phyloP scores from a whole-genome alignment of 805 yeast species.

The Millerozyma acaciae region DNA sequence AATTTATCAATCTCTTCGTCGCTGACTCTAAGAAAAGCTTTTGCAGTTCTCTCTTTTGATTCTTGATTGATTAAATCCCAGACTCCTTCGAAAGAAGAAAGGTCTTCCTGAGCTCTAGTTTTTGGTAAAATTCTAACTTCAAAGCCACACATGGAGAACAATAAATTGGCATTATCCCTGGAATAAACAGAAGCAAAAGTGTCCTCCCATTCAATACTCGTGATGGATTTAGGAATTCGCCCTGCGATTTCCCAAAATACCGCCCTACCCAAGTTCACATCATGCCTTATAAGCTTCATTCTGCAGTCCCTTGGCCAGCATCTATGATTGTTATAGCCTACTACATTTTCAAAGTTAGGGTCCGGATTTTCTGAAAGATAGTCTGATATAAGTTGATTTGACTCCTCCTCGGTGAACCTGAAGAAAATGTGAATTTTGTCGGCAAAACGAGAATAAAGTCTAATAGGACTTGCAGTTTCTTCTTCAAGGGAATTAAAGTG shows the following conservation, averaged over 20 bases:
- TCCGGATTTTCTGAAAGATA: conserved; percentile 83
- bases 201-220: conserved; percentile 73
- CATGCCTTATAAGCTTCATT: conserved; percentile 86
- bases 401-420: conserved; percentile 68
- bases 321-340: conserved; percentile 80
- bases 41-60: conserved; percentile 83
- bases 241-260: conserved; percentile 85
- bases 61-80: conserved; percentile 78
- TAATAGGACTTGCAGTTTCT: conserved; percentile 71
- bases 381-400: conserved; percentile 71
- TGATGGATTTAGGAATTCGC: conserved; percentile 72
- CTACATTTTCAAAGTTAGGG: conserved; percentile 82
- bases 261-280: conserved; percentile 89
- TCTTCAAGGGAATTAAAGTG: conserved; percentile 58
- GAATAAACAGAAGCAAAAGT: conserved; percentile 86
- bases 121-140: conserved; percentile 87
- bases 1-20: conserved; percentile 76
- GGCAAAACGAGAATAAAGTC: conserved; percentile 76
- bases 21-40: conserved; percentile 80
- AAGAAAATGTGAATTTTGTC: conserved; percentile 80
- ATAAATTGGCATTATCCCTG: conserved; percentile 79
- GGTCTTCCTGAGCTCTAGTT: conserved; percentile 49
- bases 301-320: conserved; percentile 95
- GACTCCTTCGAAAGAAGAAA: conserved; percentile 70
- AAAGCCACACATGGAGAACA: conserved; percentile 92